Evolutionary conservation across 1,139 yeast genomes (phyloP).

Genomic region (Kodamaea anthophila): DNA sequence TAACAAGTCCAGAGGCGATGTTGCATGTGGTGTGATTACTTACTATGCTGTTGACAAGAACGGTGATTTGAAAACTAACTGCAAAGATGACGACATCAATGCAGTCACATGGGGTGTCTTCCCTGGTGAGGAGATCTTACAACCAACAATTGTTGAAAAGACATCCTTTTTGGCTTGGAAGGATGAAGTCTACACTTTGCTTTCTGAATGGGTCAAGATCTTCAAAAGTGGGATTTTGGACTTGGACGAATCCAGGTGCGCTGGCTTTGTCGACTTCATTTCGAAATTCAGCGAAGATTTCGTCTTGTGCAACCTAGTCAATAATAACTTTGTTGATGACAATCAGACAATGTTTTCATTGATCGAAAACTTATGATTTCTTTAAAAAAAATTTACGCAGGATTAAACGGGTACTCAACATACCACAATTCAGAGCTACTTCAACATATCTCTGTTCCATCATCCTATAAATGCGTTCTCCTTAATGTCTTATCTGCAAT

Average conservation of each 20-base stretch:
- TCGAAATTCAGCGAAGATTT: slow-evolving; percentile 49
- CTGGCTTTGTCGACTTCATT: slow-evolving; percentile 37
- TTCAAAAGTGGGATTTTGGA: slow-evolving; percentile 36
- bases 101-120: slow-evolving; percentile 98
- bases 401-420: slow-evolving; percentile 23
- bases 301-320: slow-evolving; percentile 82
- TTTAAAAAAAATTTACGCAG: slow-evolving; percentile 18
- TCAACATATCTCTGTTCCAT: slow-evolving; percentile 13
- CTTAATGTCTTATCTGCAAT: slow-evolving; percentile 3
- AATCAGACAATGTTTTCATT: slow-evolving; percentile 43
- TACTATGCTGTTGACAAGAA: slow-evolving; percentile 70
- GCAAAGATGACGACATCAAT: slow-evolving; percentile 72
- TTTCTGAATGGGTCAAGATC: slow-evolving; percentile 73
- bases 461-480: slow-evolving; percentile 8
- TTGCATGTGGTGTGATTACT: slow-evolving; percentile 46
- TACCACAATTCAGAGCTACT: slow-evolving; percentile 15
- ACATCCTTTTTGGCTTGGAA: slow-evolving; percentile 92
- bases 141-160: slow-evolving; percentile 90
- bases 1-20: slow-evolving; percentile 35
- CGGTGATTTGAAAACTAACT: slow-evolving; percentile 59
- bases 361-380: slow-evolving; percentile 24
- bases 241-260: slow-evolving; percentile 29
- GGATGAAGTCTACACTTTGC: slow-evolving; percentile 84
- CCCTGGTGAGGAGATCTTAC: slow-evolving; percentile 87
- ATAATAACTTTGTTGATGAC: slow-evolving; percentile 66